A percentile compares a stretch with the other conserved stretches of the same genome.
Conservation (phyloP, 2,329 filamentous ascomycete species). For the Aspergillus hiratsukae region DNA sequence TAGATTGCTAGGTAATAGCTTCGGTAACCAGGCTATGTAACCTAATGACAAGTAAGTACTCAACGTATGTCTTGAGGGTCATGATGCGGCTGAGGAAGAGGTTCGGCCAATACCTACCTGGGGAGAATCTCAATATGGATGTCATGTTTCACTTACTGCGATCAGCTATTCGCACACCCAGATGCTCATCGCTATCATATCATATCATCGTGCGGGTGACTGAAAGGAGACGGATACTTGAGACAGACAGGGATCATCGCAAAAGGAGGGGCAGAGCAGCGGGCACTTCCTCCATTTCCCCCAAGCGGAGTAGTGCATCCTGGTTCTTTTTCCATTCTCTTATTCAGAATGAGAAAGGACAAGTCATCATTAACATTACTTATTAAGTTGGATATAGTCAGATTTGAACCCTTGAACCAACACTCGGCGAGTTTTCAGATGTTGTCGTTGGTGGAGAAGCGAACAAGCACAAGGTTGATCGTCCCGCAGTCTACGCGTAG, state of each 20-base stretch:
- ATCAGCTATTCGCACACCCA: background rate
- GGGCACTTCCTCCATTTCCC: background rate
- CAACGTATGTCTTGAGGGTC: background rate
- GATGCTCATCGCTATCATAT: background rate
- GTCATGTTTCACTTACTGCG: background rate
- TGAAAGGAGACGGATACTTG: background rate
- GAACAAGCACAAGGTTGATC: constrained; percentile 17
- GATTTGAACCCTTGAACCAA: constrained; percentile 9
- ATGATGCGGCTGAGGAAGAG: background rate
- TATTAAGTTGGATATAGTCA: constrained; percentile 14
- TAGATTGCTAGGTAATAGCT: background rate
- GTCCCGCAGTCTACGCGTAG: constrained; percentile 9
- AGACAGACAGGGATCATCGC: background rate
- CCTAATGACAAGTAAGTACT: background rate
- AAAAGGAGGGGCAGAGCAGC: background rate
- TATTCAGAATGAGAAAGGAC: background rate
- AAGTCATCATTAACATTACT: background rate
- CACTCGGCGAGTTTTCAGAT: constrained; percentile 6
- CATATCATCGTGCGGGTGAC: background rate
- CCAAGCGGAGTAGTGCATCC: background rate
- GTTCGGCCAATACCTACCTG: background rate
- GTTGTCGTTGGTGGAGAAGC: constrained; percentile 2
- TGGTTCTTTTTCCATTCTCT: background rate
- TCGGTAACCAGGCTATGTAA: background rate
- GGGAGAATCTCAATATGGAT: background rate